Conservation (phyloP, 1,284 basidiomycete genomes). For the Flammula alnicola region DNA sequence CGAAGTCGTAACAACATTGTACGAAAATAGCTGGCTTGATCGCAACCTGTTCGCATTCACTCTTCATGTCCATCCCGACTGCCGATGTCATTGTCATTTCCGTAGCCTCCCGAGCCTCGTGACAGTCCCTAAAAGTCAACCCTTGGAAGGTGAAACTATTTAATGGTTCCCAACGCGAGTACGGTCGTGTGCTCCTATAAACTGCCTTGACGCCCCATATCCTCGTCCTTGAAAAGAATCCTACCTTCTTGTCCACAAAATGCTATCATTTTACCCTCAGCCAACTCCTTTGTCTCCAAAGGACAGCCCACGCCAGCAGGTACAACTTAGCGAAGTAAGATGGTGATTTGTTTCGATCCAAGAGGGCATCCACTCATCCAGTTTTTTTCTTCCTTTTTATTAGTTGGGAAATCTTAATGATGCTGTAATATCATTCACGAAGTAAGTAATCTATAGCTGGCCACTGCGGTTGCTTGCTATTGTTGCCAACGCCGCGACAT, state of each 20-base stretch:
- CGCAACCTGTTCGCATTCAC: slow-evolving; percentile 2
- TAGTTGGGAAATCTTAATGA: slow-evolving; percentile 44
- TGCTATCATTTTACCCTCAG: slow-evolving; percentile 23
- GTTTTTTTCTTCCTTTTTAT: not conserved
- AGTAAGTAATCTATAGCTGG: slow-evolving; percentile 46
- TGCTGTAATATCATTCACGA: slow-evolving; percentile 60
- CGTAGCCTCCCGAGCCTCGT: slow-evolving; percentile 28
- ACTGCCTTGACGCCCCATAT: not conserved
- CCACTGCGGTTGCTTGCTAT: too few relatives aligned
- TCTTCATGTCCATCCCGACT: slow-evolving; percentile 10
- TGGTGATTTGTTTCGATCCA: not conserved
- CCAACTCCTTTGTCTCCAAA: slow-evolving; percentile 8
- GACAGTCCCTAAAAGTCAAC: slow-evolving; percentile 24
- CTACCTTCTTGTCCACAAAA: not conserved
- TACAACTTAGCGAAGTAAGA: slow-evolving; percentile 48
- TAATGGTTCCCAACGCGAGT: slow-evolving; percentile 14
- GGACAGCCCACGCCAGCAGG: slow-evolving; percentile 25
- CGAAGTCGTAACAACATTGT: too few relatives aligned
- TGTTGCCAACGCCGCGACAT: too few relatives aligned
- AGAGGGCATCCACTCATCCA: not conserved
- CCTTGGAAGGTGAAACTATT: slow-evolving; percentile 22
- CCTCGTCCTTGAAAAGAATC: not conserved
- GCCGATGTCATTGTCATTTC: slow-evolving; percentile 21
- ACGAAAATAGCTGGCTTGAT: not conserved
- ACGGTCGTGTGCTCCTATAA: slow-evolving; percentile 27